Evolutionary conservation across 345 rosid species (phyloP), one percentile per base, ranked within the genome.

Genomic region (Anacardium occidentale): DNA sequence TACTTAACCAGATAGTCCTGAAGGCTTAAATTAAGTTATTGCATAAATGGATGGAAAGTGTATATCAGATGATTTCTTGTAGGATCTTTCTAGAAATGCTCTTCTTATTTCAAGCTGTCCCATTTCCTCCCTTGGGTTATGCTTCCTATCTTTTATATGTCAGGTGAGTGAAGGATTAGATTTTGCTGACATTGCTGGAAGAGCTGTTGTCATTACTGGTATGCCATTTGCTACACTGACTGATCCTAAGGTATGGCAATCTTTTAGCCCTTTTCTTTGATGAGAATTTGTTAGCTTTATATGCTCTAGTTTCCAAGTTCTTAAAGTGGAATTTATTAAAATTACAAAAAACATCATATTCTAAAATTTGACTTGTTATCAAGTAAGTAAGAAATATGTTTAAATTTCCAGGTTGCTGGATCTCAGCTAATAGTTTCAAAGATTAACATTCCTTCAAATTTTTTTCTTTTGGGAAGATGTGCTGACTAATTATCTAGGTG

Each of bases 81-180:
- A 29, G 48, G 48, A 32, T 53, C 47, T 34, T 68, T 53, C 47
- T 22, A 20, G 25, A 32, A 34, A 32, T 53, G 11, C 4, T 15
- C 42, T 24, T 65, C 44, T 42, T 8, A 25, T 64, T 45, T 1
- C 18, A 25, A 12, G 15, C 0, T 22, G 18, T 21, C 29, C 47
- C 21, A 12, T n/a, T 14, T 9, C 20, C 12, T 4, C 32, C 26
- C 20, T 44, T 22, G 32, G 34, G 12, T 66, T 47, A 7, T 48
- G 15, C 37, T 40, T 54, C 40, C 5, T 51, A 48, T 60, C 45
- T n/a, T 25, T 12, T 51, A 32, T 64, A 53, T 73, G 10, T 79
- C 88, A 95, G 99, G 99, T 95, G 63, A 95, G 99, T 71, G 99
- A 95, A 88, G 99, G 99, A 71, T 79, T 95, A 76, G 99, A 95